Evolutionary conservation across 768 basidiomycete species (phyloP), one percentile per base, ranked within the genome.

Genomic region (Rhodotorula diobovata): DNA sequence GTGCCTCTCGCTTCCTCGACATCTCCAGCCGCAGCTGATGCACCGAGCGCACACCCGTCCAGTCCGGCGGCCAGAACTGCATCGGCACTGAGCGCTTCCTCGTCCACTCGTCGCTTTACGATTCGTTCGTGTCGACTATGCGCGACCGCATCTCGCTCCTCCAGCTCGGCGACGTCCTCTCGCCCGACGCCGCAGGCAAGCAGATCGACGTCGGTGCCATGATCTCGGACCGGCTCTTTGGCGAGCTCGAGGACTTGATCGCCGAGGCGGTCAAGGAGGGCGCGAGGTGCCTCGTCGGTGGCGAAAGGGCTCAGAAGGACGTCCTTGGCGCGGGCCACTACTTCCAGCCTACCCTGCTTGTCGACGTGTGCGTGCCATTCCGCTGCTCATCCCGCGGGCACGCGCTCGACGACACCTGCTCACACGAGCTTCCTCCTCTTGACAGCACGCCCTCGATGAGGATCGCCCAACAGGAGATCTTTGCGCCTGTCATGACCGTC

Each of bases 51-150:
- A 30, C 23, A 12, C 37, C 54, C 32, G 21, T n/a, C n/a, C 77
- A 93, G 92, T 83, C 93, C 69, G 86, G 86, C 61, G 94, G 94
- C 32, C 95, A 97, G 82, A 97, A 97, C 77, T 99, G 95, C 80
- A 95, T 99, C 76, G 95, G 94, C 46, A 90, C 94, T 72, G 95
- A 99, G 80, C 87, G 93, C 4, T 85, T 98, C 74, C 85, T 98
- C 57, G 91, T 98, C 48, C 93, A 93, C 77, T 78, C 82, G 0
- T 84, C 84, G 0, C 88, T 91, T 76, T 89, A 93, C 76, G 86
- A 92, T 58, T 86, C 87, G 11, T 85, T 98, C 60, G 85, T 88
- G 74, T 82, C 83, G 6, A 84, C 87, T 32, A 83, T 97, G 76
- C 18, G 37, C 8, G 51, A 53, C 30, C 63, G 70, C 51, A 51